A percentile compares a stretch with the other conserved stretches of the same genome.
These are phyloP conservation scores for Pisolithus albus DNA, from an alignment of 768 basidiomycete genomes.

Conservation along the genomic window DNA sequence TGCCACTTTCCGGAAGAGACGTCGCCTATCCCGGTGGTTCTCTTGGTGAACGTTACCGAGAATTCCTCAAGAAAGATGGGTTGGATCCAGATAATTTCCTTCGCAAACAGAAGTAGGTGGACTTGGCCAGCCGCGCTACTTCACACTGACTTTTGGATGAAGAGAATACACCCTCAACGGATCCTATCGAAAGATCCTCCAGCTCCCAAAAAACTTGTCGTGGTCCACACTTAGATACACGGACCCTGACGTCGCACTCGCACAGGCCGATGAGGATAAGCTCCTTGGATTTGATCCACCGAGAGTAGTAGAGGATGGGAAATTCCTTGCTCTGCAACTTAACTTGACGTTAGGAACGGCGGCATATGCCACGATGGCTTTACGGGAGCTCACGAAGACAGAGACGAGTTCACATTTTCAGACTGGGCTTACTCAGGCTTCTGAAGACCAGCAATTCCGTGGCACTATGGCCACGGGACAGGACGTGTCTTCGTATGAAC, in stretches of 20 bases:
- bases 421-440: slow-evolving; percentile 63
- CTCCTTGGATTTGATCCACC: slow-evolving; percentile 77
- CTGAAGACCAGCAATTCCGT: slow-evolving; percentile 79
- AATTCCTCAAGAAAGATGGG: slow-evolving; percentile 79
- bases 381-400: slow-evolving; percentile 91
- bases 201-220: slow-evolving; percentile 71
- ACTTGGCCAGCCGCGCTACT: background rate
- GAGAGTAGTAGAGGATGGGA: slow-evolving; percentile 58
- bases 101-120: slow-evolving; percentile 77
- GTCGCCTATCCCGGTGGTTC: slow-evolving; percentile 86
- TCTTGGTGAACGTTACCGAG: slow-evolving; percentile 80
- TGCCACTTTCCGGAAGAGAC: slow-evolving; percentile 95
- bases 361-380: slow-evolving; percentile 96
- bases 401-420: slow-evolving; percentile 93
- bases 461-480: slow-evolving; percentile 31
- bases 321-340: slow-evolving; percentile 85
- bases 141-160: slow-evolving; percentile 4
- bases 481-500: slow-evolving; percentile 20
- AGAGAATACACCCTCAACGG: slow-evolving; percentile 92
- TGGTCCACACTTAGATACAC: slow-evolving; percentile 87
- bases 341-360: slow-evolving; percentile 81
- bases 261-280: slow-evolving; percentile 93
- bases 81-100: slow-evolving; percentile 86
- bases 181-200: slow-evolving; percentile 88
- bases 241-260: slow-evolving; percentile 85